These are phyloP conservation scores for Serendipita sp. DNA, from an alignment of 768 basidiomycete species.

Conservation along the genomic window DNA sequence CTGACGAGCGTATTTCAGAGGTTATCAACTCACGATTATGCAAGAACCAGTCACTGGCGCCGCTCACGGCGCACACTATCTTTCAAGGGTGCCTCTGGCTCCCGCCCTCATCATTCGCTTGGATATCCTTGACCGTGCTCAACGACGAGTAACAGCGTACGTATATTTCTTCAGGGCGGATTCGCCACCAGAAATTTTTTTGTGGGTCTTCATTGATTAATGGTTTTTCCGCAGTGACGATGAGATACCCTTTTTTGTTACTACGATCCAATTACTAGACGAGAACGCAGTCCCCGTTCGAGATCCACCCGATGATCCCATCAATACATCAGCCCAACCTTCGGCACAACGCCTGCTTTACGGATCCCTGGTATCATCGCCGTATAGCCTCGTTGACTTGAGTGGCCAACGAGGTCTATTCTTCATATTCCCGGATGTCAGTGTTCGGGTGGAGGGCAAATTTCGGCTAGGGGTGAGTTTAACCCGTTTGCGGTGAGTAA, in stretches of 20 bases:
- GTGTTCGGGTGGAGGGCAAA: constrained; percentile 58
- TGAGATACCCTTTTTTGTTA: constrained; percentile 72
- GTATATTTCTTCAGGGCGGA: constrained; percentile 22
- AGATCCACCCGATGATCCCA: constrained; percentile 9
- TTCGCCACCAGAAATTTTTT: constrained; percentile 9
- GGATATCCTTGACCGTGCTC: constrained; percentile 52
- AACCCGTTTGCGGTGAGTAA: constrained; percentile 40
- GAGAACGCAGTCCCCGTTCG: constrained; percentile 12
- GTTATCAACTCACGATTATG: constrained; percentile 69
- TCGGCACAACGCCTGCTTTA: constrained; percentile 50
- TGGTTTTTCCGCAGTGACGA: constrained; percentile 38
- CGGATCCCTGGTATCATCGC: constrained; percentile 70
- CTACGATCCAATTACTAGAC: not conserved
- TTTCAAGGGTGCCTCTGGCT: constrained; percentile 68
- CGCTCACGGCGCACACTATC: constrained; percentile 55
- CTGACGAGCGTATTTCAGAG: constrained; percentile 10
- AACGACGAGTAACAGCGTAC: constrained; percentile 63
- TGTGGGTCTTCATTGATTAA: constrained; percentile 1
- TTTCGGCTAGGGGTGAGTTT: constrained; percentile 63
- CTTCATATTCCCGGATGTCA: constrained; percentile 84
- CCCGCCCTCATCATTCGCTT: constrained; percentile 75
- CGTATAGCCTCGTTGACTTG: constrained; percentile 64
- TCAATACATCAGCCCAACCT: constrained; percentile 18
- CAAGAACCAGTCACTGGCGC: constrained; percentile 74
- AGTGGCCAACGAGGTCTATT: constrained; percentile 70